phyloP scores from a whole-genome alignment of 768 basidiomycete genomes.

The Tylopilus intermedius region DNA sequence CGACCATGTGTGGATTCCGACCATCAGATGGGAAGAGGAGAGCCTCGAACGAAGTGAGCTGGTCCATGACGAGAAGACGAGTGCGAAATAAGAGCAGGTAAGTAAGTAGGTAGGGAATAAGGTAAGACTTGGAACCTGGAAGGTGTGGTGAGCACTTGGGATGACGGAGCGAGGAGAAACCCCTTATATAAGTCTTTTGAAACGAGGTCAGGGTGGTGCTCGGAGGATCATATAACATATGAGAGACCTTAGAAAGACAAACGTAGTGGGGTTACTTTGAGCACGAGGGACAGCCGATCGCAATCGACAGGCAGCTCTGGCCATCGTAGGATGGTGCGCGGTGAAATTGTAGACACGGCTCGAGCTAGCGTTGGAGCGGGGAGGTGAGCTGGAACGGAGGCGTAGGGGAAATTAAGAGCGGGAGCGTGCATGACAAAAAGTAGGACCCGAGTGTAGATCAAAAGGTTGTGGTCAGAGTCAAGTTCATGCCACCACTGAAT shows the following conservation, averaged over 20 bases:
- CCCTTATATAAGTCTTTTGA: slow-evolving; percentile 27
- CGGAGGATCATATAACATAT: slow-evolving; percentile 18
- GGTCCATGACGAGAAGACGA: slow-evolving; percentile 47
- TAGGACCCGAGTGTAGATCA: slow-evolving; percentile 19
- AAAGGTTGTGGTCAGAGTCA: too few species aligned
- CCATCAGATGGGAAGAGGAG: slow-evolving; percentile 77
- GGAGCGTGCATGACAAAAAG: not conserved
- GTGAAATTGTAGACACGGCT: slow-evolving; percentile 1
- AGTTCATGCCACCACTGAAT: slow-evolving; percentile 1
- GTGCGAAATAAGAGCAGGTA: slow-evolving; percentile 14
- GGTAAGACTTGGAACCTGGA: slow-evolving; percentile 16
- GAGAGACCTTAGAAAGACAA: slow-evolving; percentile 22
- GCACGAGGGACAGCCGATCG: slow-evolving; percentile 35
- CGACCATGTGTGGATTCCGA: slow-evolving; percentile 66
- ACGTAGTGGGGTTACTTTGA: slow-evolving; percentile 22
- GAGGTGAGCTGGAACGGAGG: slow-evolving; percentile 1
- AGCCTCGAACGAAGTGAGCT: slow-evolving; percentile 58
- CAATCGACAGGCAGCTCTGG: slow-evolving; percentile 13
- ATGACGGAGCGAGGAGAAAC: slow-evolving; percentile 17
- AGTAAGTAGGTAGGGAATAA: slow-evolving; percentile 18
- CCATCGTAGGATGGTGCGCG: slow-evolving; percentile 6
- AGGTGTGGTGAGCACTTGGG: slow-evolving; percentile 21
- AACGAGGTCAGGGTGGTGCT: slow-evolving; percentile 40
- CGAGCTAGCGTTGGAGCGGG: slow-evolving; percentile 3
- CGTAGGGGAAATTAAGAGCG: slow-evolving; percentile 2